Evolutionary conservation across 768 basidiomycete genomes (phyloP).

Genomic region (Trametes punicea): DNA sequence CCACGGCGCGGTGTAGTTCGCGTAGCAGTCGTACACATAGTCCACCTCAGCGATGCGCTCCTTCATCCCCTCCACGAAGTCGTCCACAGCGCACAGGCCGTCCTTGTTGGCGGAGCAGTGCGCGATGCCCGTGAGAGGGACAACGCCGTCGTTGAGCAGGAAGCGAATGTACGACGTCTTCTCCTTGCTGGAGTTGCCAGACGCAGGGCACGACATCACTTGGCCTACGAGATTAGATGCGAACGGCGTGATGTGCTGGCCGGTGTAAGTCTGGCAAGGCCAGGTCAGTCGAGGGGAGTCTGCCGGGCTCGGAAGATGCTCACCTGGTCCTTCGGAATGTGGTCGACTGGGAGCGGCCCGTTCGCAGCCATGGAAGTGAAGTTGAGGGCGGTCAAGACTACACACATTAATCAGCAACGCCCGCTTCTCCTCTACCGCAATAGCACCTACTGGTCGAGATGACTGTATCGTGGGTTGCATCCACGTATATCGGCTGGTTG

Average conservation of each 20-base stretch:
- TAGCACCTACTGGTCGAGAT: slow-evolving; percentile 34
- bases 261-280: slow-evolving; percentile 34
- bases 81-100: slow-evolving; percentile 40
- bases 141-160: slow-evolving; percentile 47
- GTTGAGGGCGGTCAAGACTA: slow-evolving; percentile 44
- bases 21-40: slow-evolving; percentile 42
- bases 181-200: slow-evolving; percentile 27
- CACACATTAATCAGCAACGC: not conserved
- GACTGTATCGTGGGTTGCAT: slow-evolving; percentile 45
- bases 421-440: not conserved
- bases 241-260: slow-evolving; percentile 44
- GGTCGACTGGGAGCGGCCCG: slow-evolving; percentile 40
- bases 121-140: slow-evolving; percentile 42
- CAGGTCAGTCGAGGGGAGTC: not conserved
- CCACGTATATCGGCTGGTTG: slow-evolving; percentile 41
- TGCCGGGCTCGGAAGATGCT: too few species aligned
- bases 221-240: slow-evolving; percentile 48
- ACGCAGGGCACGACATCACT: slow-evolving; percentile 38
- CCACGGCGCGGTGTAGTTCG: slow-evolving; percentile 38
- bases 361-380: slow-evolving; percentile 39
- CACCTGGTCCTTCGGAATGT: slow-evolving; percentile 34
- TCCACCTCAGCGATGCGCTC: slow-evolving; percentile 39
- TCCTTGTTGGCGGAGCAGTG: slow-evolving; percentile 40
- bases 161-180: slow-evolving; percentile 34
- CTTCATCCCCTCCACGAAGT: slow-evolving; percentile 38